phyloP scores from a whole-genome alignment of 2,329 filamentous ascomycete species.

The Epichloe glyceriae region DNA sequence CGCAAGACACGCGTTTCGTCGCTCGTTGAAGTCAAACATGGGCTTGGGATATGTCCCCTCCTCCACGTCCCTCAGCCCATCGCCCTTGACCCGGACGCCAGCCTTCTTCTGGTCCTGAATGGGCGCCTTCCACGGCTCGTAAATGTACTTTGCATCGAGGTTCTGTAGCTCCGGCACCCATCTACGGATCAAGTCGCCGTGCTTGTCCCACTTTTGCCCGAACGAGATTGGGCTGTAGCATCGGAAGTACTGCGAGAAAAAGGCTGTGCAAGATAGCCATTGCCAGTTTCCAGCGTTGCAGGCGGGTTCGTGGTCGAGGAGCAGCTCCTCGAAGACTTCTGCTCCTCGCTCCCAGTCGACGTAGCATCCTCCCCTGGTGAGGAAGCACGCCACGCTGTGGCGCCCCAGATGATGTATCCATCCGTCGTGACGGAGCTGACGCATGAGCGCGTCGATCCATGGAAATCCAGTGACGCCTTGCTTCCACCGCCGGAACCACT shows the following conservation, averaged over 20 bases:
- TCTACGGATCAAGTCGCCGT: constrained; percentile 48
- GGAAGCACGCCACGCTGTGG: constrained; percentile 67
- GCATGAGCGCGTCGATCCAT: constrained; percentile 72
- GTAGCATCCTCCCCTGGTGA: constrained; percentile 69
- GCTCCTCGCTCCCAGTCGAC: constrained; percentile 68
- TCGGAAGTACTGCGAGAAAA: constrained; percentile 59
- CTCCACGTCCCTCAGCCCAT: constrained; percentile 30
- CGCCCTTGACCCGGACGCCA: constrained; percentile 46
- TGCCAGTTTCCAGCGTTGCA: constrained; percentile 70
- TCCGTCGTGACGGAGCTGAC: constrained; percentile 55
- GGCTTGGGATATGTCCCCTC: constrained; percentile 54
- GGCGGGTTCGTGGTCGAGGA: constrained; percentile 62
- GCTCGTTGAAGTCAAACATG: constrained; percentile 61
- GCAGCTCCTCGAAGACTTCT: constrained; percentile 64
- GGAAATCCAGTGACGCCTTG: constrained; percentile 60
- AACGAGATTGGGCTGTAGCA: constrained; percentile 61
- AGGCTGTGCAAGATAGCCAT: constrained; percentile 64
- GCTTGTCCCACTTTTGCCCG: constrained; percentile 61
- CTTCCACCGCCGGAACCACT: constrained; percentile 57
- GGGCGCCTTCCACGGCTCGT: constrained; percentile 67
- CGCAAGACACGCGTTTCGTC: constrained; percentile 48
- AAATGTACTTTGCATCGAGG: constrained; percentile 57
- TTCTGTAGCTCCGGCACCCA: constrained; percentile 55
- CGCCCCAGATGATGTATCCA: constrained; percentile 73
- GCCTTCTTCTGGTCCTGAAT: constrained; percentile 56